phyloP scores from a whole-genome alignment of 2,329 filamentous ascomycete genomes.

The Fusarium oxysporum region DNA sequence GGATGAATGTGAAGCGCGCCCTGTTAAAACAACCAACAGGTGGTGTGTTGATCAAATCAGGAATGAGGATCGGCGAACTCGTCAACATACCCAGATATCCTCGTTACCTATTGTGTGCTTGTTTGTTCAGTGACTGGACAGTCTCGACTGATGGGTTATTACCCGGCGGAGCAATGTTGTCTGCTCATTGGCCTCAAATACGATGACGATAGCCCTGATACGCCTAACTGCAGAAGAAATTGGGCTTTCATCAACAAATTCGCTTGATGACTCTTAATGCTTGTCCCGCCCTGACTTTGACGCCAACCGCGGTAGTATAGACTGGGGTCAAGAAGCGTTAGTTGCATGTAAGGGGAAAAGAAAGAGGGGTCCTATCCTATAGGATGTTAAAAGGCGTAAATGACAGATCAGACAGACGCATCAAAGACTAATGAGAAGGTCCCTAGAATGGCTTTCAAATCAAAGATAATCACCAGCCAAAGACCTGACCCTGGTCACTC shows the following conservation, averaged over 20 bases:
- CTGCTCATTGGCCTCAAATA: conserved; percentile 10
- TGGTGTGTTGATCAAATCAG: not conserved
- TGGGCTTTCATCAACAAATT: conserved; percentile 1
- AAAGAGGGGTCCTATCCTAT: not conserved
- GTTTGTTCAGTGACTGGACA: not conserved
- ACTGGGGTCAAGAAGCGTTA: conserved; percentile 22
- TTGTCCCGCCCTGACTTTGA: conserved; percentile 24
- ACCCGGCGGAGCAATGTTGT: not conserved
- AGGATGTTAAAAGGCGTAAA: conserved; percentile 17
- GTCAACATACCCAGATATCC: not conserved
- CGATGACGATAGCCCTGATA: not conserved
- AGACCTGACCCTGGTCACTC: not conserved
- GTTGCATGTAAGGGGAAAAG: conserved; percentile 11
- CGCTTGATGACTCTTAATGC: conserved; percentile 15
- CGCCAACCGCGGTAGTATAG: conserved; percentile 18
- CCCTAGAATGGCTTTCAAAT: conserved; percentile 7
- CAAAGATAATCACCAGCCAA: not conserved
- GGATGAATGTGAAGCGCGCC: not conserved
- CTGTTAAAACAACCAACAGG: not conserved
- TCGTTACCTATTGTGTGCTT: not conserved
- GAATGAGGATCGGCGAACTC: conserved; percentile 6
- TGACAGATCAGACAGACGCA: conserved; percentile 16
- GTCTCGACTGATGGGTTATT: not conserved
- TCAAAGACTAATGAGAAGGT: conserved; percentile 8
- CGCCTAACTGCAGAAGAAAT: conserved; percentile 1